phyloP scores from a whole-genome alignment of 148 eudicot species.

The Beta vulgaris region DNA sequence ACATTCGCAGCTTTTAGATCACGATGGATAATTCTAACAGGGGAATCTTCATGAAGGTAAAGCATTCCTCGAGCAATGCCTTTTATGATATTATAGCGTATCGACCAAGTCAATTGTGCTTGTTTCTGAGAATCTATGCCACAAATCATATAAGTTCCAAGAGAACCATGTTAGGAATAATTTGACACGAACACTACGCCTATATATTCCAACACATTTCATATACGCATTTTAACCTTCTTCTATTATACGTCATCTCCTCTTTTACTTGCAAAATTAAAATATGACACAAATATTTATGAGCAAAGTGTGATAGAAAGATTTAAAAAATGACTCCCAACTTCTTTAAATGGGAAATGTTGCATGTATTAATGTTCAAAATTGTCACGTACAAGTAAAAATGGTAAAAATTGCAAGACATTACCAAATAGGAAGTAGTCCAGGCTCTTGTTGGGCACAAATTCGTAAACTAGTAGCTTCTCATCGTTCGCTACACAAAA shows the following conservation, averaged over 20 bases:
- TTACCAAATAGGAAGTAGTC: slow-evolving; percentile 28
- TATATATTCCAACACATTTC: too few relatives aligned
- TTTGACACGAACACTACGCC: not conserved
- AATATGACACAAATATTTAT: too few relatives aligned
- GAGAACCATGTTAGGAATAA: not conserved
- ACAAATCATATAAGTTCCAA: not conserved
- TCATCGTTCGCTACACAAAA: slow-evolving; percentile 20
- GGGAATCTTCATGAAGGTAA: slow-evolving; percentile 31
- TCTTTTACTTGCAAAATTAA: too few relatives aligned
- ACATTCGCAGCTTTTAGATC: slow-evolving; percentile 30
- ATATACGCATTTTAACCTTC: too few relatives aligned
- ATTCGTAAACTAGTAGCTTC: slow-evolving; percentile 27
- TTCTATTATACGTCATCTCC: too few relatives aligned
- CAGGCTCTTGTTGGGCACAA: slow-evolving; percentile 19
- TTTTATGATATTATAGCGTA: slow-evolving; percentile 23
- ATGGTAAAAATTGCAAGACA: too few relatives aligned
- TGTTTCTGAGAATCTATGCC: slow-evolving; percentile 12
- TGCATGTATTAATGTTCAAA: too few relatives aligned
- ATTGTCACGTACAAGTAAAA: too few relatives aligned
- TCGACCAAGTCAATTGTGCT: slow-evolving; percentile 15
- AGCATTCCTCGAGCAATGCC: slow-evolving; percentile 31
- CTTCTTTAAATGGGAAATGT: too few relatives aligned
- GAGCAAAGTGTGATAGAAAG: too few relatives aligned
- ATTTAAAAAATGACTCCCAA: too few relatives aligned
- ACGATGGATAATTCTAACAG: slow-evolving; percentile 22